Base-by-base conservation (phyloP, 768 basidiomycete genomes). In the Asterophora parasitica region DNA sequence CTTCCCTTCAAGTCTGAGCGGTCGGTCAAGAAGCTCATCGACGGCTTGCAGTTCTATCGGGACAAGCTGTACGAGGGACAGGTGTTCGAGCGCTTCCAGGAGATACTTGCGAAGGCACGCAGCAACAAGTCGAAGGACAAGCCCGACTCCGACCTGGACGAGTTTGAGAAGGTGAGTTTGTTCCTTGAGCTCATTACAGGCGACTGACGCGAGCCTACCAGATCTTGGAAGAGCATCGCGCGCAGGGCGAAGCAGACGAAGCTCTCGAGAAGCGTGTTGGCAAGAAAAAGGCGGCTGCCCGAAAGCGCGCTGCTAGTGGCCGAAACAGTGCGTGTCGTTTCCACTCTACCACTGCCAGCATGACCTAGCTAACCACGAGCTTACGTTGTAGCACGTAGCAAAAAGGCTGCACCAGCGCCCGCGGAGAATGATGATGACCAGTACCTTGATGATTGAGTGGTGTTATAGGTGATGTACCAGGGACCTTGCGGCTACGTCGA, bases 1-100 rank as follows among this genome's bases (percentile, higher is more conserved):
- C 76, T 98, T 12, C 95, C 93, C 0, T 99, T 90, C 87, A 97
- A 97, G 63, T 94, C 92, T 1, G 96, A 99, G 56, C 80, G 88
- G 27, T 95, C 93, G 0, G 82, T 97, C 58, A 97, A 96, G 79
- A 96, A 94, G 64, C 79, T 98, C 50, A 88, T 92, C 57, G 95
- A 98, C 54, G 93, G 82, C 1, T 65, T 99, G 19, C 90, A 85
- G 38, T 88, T 84, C 68, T 99, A 99, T 60, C 85, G 92, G 44
- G 96, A 98, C 72, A 99, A 99, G 67, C 70, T 99, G 33, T 90
- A 95, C 67, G 94, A 98, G 52, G 74, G 81, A 34, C 71, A 66
- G 1, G 95, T 99, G 4, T 97, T 77, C 62, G 75, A 72, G 26
- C 73, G 83, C 38, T 97, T 99, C 65, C 76, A 76, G 20, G 94